These are phyloP conservation scores for Clausena lansium DNA, from an alignment of 345 rosid genomes.

Conservation along the genomic window DNA sequence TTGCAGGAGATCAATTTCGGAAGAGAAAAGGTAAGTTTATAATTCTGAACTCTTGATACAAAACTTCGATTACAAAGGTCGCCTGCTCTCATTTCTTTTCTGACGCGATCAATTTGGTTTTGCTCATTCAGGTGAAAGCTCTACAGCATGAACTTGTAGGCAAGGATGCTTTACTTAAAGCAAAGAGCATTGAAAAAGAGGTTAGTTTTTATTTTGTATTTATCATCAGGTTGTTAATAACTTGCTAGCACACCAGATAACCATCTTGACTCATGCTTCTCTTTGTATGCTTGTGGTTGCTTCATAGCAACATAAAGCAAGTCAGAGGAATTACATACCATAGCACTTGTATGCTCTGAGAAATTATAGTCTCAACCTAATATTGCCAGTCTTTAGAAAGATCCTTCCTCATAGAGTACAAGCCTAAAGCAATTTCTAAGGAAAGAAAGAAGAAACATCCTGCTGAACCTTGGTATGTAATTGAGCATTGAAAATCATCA, in stretches of 20 bases:
- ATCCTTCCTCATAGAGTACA: not conserved
- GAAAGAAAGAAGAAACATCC: not conserved
- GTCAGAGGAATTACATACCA: not conserved
- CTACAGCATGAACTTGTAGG: constrained; percentile 57
- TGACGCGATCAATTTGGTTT: not conserved
- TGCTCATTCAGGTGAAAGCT: constrained; percentile 39
- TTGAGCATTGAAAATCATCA: not conserved
- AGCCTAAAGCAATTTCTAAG: not conserved
- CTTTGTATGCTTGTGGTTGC: not conserved
- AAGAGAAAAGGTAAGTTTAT: constrained; percentile 44
- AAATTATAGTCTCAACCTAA: not conserved
- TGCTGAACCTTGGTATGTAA: not conserved
- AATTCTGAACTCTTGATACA: not conserved
- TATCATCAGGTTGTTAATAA: not conserved
- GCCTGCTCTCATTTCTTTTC: not conserved
- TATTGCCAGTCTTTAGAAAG: not conserved
- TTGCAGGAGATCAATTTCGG: constrained; percentile 59
- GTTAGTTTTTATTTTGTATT: constrained; percentile 20
- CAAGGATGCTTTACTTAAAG: constrained; percentile 54
- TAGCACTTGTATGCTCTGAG: not conserved
- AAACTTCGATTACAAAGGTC: not conserved
- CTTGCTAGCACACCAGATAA: not conserved
- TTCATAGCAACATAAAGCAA: not conserved
- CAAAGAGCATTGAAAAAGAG: constrained; percentile 23
- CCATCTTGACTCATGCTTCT: not conserved